Evolutionary conservation across 257 asterid species (phyloP).

Genomic region (Fraxinus americana): DNA sequence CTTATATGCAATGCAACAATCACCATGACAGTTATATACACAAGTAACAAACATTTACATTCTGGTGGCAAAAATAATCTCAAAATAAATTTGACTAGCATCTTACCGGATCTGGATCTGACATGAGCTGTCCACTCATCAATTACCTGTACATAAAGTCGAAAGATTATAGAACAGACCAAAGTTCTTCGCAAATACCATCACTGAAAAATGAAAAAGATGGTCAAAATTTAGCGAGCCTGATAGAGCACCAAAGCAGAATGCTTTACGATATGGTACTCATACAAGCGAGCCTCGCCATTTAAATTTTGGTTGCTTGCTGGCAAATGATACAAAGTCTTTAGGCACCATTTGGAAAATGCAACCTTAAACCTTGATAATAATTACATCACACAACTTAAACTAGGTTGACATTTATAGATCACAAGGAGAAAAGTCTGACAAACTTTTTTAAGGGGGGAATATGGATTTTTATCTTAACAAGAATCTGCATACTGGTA

Average conservation of each 20-base stretch:
- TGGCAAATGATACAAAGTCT: constrained; percentile 54
- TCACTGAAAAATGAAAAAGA: constrained; percentile 8
- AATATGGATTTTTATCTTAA: neutral
- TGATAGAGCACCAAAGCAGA: constrained; percentile 20
- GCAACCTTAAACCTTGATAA: constrained; percentile 42
- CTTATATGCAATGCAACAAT: neutral
- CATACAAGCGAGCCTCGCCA: constrained; percentile 36
- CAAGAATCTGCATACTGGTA: neutral
- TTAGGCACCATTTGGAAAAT: constrained; percentile 51
- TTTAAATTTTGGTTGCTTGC: constrained; percentile 60
- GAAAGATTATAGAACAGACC: constrained; percentile 20
- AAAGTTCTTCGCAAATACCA: neutral
- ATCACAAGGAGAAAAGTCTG: neutral
- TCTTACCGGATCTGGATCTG: constrained; percentile 66
- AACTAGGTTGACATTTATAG: neutral
- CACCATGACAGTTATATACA: neutral
- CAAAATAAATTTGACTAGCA: constrained; percentile 12
- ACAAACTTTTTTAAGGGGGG: neutral
- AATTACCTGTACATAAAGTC: constrained; percentile 57
- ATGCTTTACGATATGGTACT: constrained; percentile 21
- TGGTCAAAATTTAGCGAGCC: constrained; percentile 33
- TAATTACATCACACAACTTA: neutral
- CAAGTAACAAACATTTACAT: constrained; percentile 1
- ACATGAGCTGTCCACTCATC: constrained; percentile 86
- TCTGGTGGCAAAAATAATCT: constrained; percentile 21